Base-by-base conservation (phyloP, 2,329 filamentous ascomycete genomes). In the Colletotrichum graminicola region DNA sequence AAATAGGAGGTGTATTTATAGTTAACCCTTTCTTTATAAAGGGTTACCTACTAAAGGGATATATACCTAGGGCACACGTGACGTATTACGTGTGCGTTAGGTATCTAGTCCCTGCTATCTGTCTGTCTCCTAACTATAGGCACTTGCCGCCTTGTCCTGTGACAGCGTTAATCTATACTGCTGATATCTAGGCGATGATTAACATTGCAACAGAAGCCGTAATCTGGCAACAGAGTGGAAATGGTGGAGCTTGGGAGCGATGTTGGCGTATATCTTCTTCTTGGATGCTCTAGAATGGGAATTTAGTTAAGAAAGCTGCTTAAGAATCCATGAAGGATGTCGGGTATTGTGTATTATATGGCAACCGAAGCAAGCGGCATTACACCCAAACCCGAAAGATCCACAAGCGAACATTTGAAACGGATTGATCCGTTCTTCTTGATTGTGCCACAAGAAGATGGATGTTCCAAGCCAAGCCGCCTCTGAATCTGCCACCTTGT, bases 291-390 rank as follows among this genome's bases (percentile, higher is more conserved):
- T 3, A 47, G 49, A 26, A 54, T 45, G 1, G 36, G 47, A 11
- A 67, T 3, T 3, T 45, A 62, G 10, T 67, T 29, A n/a, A 55
- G 8, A 23, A 62, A n/a, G 18, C 56, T 67, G 18, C 64, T 47
- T 7, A n/a, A 47, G 11, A 47, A 55, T 26, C 56, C 56, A 12
- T 55, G 56, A 8, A 55, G 36, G 39, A 62, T 3, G 29, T 39
- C n/a, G 23, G 56, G 47, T 2, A 45, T 0, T n/a, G 47, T 47
- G 0, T 62, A 49, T 26, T 41, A 43, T 41, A 12, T 41, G 57
- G 5, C 26, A 21, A 21, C 47, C 61, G 36, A 55, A 55, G 39
- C 47, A 56, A n/a, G 56, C 64, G 21, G 45, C 1, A 1, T n/a
- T 1, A 14, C 45, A 62, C 23, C 11, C n/a, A 49, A n/a, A 14